A percentile compares a stretch with the other conserved stretches of the same genome.
Conservation (phyloP, 192 early-diverging fungal species). For the Umbelopsis vinacea region DNA sequence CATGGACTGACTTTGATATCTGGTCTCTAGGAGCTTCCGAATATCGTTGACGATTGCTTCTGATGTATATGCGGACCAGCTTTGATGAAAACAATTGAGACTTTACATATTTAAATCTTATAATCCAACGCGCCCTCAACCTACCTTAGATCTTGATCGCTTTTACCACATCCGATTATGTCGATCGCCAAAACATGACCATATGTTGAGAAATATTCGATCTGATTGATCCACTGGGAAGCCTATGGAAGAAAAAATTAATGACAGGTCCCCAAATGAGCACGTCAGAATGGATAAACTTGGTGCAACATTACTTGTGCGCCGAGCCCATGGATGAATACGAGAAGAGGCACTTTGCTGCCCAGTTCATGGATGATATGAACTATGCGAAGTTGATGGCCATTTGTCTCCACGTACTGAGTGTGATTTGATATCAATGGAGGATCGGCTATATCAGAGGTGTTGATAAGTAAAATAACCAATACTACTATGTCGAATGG, state of each 20-base stretch:
- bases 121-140: background rate
- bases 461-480: background rate
- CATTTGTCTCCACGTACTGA: slow-evolving; percentile 53
- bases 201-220: slow-evolving; percentile 56
- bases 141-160: slow-evolving; percentile 55
- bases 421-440: slow-evolving; percentile 42
- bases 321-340: slow-evolving; percentile 63
- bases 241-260: slow-evolving; percentile 39
- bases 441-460: slow-evolving; percentile 27
- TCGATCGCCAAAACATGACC: slow-evolving; percentile 60
- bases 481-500: too few species aligned
- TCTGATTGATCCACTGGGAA: slow-evolving; percentile 59
- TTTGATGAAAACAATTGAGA: slow-evolving; percentile 22
- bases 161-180: slow-evolving; percentile 58
- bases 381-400: slow-evolving; percentile 51
- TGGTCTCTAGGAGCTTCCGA: slow-evolving; percentile 39
- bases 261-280: background rate
- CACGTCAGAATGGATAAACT: background rate
- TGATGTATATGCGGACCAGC: slow-evolving; percentile 52
- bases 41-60: slow-evolving; percentile 52
- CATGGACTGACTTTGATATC: slow-evolving; percentile 50
- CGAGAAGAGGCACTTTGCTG: slow-evolving; percentile 55
- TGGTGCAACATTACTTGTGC: slow-evolving; percentile 52
- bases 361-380: slow-evolving; percentile 60
- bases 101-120: background rate